Base-by-base conservation (phyloP, 106 monocot genomes). In the Hemerocallis citrina region DNA sequence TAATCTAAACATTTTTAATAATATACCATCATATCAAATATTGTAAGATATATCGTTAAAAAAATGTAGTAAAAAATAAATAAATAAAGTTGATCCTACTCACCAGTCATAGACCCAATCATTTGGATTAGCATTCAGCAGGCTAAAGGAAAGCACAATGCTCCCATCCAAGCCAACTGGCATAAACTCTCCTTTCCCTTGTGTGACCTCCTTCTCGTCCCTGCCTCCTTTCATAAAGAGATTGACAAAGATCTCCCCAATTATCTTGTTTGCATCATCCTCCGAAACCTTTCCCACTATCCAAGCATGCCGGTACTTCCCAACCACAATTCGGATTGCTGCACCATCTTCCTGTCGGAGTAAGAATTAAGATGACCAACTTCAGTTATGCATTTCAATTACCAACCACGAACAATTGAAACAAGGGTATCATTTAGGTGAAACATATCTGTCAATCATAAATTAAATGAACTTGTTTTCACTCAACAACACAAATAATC, bases 71-170 rank as follows among this genome's bases (percentile, higher is more conserved):
- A 61, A 28, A n/a, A n/a, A n/a, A n/a, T n/a, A 55, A 55, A 55
- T 19, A 15, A 32, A 32, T 55, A 3, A 3, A 31, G 17, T 17
- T 15, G 42, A 51, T n/a, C 16, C 31, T 62, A 1, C 74, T 72
- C 56, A 91, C 96, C 96, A 96, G 36, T 85, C 84, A 75, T 87
- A 96, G 67, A 91, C 69, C 87, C 87, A 86, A 59, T 91, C 91
- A 43, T 47, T 79, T 0, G 96, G 96, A 61, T 88, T 61, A 21
- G 96, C 78, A 91, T 96, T 91, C 70, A 98, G 61, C 55, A 98
- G 55, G 58, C 82, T 91, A 46, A 88, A 92, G 1, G 91, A 98
- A 20, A 98, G 81, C 31, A 88, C 74, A 11, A 82, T 20, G 30
- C 76, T 82, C 40, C 96, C 96, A 66, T 98, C 96, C 16, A 79